phyloP scores from a whole-genome alignment of 805 yeast species.

The Novakomyces olei region DNA sequence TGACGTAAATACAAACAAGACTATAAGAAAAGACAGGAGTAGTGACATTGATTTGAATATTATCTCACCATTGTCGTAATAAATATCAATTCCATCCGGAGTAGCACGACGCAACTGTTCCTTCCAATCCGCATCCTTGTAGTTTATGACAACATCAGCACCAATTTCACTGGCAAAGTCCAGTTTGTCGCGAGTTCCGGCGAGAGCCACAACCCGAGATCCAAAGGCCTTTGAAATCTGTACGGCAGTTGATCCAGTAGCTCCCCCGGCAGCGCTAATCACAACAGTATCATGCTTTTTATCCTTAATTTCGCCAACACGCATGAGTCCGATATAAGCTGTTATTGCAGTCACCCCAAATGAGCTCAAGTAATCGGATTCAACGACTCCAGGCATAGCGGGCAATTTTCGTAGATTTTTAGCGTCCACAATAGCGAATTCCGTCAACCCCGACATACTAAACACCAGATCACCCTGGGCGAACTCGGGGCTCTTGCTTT shows the following conservation, averaged over 20 bases:
- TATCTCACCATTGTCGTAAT: slow-evolving; percentile 42
- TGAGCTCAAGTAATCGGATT: background rate
- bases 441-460: too few relatives aligned
- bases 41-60: too few relatives aligned
- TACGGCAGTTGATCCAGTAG: slow-evolving; percentile 41
- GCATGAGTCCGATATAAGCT: slow-evolving; percentile 28
- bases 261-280: slow-evolving; percentile 49
- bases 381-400: too few relatives aligned
- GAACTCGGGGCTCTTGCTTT: too few relatives aligned
- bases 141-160: slow-evolving; percentile 30
- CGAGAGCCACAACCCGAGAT: slow-evolving; percentile 34
- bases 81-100: slow-evolving; percentile 28
- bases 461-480: too few relatives aligned
- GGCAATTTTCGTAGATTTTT: too few relatives aligned
- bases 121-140: slow-evolving; percentile 23
- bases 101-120: slow-evolving; percentile 18
- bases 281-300: slow-evolving; percentile 25
- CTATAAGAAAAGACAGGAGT: too few relatives aligned
- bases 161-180: slow-evolving; percentile 32
- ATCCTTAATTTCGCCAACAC: background rate
- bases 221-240: slow-evolving; percentile 38
- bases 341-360: slow-evolving; percentile 5
- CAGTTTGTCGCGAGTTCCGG: slow-evolving; percentile 37
- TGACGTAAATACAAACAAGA: too few relatives aligned
- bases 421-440: too few relatives aligned